Evolutionary conservation across 1,284 basidiomycete species (phyloP), one percentile per base, ranked within the genome.

Genomic region (Waitea zeae): DNA sequence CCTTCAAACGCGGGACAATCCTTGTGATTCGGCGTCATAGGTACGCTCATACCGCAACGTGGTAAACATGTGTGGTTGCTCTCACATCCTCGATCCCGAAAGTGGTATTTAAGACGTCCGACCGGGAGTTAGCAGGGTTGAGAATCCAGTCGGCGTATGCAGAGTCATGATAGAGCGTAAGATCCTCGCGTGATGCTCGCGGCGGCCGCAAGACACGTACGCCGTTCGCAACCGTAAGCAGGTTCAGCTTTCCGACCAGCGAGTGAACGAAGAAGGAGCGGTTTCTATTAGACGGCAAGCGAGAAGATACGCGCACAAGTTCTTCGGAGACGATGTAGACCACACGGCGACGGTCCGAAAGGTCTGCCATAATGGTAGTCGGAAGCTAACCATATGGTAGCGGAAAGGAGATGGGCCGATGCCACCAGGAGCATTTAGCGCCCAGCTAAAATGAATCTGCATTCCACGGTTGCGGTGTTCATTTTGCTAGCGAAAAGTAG

Each of bases 251-350:
- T 19, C 60, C 60, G 35, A 76, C 57, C 9, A 93, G 62, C 1
- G 71, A 68, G 47, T 95, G 87, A 2, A 92, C 83, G 4, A 87
- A 50, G 0, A 70, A 50, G 0, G 88, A 89, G n/a, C 90, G 67
- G 12, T 77, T 75, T 35, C 51, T 59, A 50, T 95, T 93, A 1
- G 84, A 83, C 0, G 89, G 90, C 1, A 93, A 64, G 3, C 69
- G 58, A 14, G 78, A 80, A 2, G 74, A 80, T 37, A 61, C 57
- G 74, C 70, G 43, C 18, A n/a, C n/a, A n/a, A n/a, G n/a, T n/a
- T n/a, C n/a, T n/a, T n/a, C n/a, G n/a, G n/a, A n/a, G n/a, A n/a
- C n/a, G n/a, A n/a, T n/a, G n/a, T n/a, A n/a, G n/a, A n/a, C n/a
- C n/a, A n/a, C n/a, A n/a, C n/a, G n/a, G n/a, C n/a, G n/a, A n/a